Conservation (phyloP, 495 filamentous ascomycete species). For the Beverwykella pulmonaria region DNA sequence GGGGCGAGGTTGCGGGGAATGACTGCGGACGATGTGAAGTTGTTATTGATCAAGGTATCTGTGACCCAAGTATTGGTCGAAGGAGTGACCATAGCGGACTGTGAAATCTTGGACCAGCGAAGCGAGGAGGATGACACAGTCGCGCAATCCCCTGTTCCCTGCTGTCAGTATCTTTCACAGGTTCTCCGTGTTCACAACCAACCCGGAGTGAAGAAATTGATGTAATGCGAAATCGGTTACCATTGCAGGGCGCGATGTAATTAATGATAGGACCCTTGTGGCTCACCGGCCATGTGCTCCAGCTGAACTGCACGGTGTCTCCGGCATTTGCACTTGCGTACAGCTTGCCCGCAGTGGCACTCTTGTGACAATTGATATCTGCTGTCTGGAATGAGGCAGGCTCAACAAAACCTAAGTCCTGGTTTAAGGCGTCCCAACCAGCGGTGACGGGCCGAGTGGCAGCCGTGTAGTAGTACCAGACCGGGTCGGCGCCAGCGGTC, state of each 20-base stretch:
- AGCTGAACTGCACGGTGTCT: constrained; percentile 14
- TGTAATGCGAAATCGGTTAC: not conserved
- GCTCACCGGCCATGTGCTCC: constrained; percentile 20
- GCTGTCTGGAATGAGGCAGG: constrained; percentile 2
- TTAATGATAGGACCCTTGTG: constrained; percentile 31
- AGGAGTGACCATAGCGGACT: constrained; percentile 8
- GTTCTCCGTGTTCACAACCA: not conserved
- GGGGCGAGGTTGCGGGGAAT: constrained; percentile 16
- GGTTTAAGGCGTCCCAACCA: constrained; percentile 17
- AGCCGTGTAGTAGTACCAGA: constrained; percentile 16
- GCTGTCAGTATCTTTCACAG: not conserved
- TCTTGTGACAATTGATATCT: constrained; percentile 28
- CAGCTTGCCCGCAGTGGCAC: constrained; percentile 4
- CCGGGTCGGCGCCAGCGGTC: constrained; percentile 16
- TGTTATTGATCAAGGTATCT: constrained; percentile 18
- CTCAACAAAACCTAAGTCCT: constrained; percentile 20
- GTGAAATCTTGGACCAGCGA: constrained; percentile 19
- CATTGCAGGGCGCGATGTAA: constrained; percentile 26
- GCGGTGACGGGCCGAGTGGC: constrained; percentile 4
- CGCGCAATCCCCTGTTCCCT: constrained; percentile 14
- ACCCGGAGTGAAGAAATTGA: not conserved
- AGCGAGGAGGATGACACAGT: not conserved
- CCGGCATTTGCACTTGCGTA: constrained; percentile 17
- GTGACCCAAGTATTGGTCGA: constrained; percentile 18
- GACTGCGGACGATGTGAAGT: constrained; percentile 7